Conservation (phyloP, 148 eudicot genomes). For the Camellia granthamiana region DNA sequence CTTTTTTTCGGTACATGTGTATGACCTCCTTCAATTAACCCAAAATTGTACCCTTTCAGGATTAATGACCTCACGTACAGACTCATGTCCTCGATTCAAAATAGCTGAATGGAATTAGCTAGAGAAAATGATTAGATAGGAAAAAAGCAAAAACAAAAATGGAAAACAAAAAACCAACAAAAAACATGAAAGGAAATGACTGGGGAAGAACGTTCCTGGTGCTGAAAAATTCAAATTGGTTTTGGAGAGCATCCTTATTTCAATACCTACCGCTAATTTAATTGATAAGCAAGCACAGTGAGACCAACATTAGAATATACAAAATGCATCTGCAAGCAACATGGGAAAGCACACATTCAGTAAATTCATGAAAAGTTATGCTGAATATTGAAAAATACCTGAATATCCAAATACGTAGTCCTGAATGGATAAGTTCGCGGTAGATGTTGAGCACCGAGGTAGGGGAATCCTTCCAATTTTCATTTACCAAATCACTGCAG, state of each 20-base stretch:
- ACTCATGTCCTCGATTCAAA: neutral
- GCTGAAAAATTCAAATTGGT: neutral
- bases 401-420: conserved; percentile 92
- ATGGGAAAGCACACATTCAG: neutral
- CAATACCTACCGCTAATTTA: neutral
- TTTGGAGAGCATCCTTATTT: neutral
- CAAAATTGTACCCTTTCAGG: neutral
- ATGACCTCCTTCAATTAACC: neutral
- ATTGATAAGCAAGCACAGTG: neutral
- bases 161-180: neutral
- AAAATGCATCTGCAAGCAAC: neutral
- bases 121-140: neutral
- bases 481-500: conserved; percentile 53
- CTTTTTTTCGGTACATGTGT: neutral
- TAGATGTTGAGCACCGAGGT: conserved; percentile 65
- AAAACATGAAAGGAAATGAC: neutral
- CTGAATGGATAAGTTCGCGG: conserved; percentile 69
- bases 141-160: neutral
- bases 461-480: conserved; percentile 78
- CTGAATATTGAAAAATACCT: conserved; percentile 43
- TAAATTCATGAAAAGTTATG: neutral
- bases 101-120: neutral
- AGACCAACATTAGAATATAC: neutral
- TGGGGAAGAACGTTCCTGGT: neutral
- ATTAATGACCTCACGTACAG: neutral